These are phyloP conservation scores for Leccinum aurantiacum DNA, from an alignment of 768 basidiomycete species.

Conservation along the genomic window DNA sequence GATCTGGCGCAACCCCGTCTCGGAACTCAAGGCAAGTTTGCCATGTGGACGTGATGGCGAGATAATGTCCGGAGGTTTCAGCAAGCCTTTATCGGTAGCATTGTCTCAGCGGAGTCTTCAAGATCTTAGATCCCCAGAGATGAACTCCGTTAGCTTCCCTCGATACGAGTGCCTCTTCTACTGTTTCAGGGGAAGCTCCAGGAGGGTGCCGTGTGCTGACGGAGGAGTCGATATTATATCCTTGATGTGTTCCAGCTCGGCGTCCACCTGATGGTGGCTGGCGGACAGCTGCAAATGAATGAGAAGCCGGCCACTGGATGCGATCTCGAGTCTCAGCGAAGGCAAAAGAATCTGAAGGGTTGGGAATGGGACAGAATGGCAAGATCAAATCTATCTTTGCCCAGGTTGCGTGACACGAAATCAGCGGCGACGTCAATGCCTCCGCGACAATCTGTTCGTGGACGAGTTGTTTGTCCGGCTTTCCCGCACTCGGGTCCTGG, in stretches of 20 bases:
- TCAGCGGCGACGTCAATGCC: constrained; percentile 77
- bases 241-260: neutral
- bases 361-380: neutral
- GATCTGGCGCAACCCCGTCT: neutral
- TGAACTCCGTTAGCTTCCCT: neutral
- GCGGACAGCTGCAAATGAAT: neutral
- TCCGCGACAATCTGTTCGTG: constrained; percentile 72
- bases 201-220: neutral
- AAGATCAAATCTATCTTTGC: neutral
- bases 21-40: neutral
- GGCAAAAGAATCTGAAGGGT: neutral
- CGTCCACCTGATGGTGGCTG: neutral
- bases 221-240: neutral
- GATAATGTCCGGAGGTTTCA: neutral
- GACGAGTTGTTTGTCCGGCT: constrained; percentile 29
- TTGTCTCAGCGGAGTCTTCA: neutral
- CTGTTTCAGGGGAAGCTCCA: neutral
- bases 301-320: neutral
- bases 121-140: neutral
- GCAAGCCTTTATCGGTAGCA: neutral
- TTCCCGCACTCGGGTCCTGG: constrained; percentile 2
- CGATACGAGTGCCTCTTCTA: neutral
- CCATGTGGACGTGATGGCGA: neutral
- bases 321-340: neutral
- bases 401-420: constrained; percentile 42